Conservation (phyloP, 2,329 filamentous ascomycete genomes). For the Ophiostoma australiae region DNA sequence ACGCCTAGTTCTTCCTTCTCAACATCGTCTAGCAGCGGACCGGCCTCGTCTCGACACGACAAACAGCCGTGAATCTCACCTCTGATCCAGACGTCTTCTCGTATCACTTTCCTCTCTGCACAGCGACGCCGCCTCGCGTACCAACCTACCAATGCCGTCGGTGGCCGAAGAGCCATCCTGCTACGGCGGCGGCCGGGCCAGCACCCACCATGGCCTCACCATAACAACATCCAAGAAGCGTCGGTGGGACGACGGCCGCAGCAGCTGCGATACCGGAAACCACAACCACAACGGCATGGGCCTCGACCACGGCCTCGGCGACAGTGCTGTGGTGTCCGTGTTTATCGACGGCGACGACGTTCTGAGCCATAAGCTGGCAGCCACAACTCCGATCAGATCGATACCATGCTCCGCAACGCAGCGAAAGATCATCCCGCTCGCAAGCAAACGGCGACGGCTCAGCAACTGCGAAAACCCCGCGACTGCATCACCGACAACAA, state of each 20-base stretch:
- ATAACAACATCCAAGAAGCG: conserved; percentile 34
- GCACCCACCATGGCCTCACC: neutral
- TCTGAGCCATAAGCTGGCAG: neutral
- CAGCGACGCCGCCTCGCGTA: neutral
- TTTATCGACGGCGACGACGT: conserved; percentile 11
- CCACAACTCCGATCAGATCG: conserved; percentile 2
- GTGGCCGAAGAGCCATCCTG: conserved; percentile 7
- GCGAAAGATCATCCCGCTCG: conserved; percentile 19
- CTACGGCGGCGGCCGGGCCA: neutral
- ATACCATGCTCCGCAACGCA: neutral
- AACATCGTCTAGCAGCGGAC: neutral
- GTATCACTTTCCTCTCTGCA: too few species aligned
- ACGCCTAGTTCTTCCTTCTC: neutral
- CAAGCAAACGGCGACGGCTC: conserved; percentile 20
- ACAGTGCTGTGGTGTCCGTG: neutral
- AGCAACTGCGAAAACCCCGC: conserved; percentile 1
- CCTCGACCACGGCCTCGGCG: neutral
- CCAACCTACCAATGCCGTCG: neutral
- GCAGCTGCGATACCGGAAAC: conserved; percentile 14
- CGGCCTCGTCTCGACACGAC: neutral
- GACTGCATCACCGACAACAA: neutral
- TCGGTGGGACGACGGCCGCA: conserved; percentile 35
- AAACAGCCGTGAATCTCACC: neutral
- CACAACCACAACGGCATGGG: conserved; percentile 18
- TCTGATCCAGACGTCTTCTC: neutral